Conservation (phyloP, 805 yeast species). For the Candida chauliodis region DNA sequence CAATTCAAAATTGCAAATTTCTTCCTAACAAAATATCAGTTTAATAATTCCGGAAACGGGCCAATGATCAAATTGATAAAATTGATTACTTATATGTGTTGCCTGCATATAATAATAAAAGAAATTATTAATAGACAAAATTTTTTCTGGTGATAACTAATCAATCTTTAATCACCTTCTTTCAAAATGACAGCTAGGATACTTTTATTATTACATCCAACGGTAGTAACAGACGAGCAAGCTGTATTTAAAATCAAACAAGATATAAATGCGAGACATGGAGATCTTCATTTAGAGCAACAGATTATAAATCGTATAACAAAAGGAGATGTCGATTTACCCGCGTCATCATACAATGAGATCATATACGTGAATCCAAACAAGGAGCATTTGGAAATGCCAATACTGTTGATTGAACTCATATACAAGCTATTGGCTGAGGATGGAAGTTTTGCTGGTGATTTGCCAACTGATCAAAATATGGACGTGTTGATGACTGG, state of each 20-base stretch:
- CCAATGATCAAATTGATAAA: constrained; percentile 8
- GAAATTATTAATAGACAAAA: not conserved
- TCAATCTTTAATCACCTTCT: not conserved
- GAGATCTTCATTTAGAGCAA: constrained; percentile 39
- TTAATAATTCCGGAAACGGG: too few species aligned
- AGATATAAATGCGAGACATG: constrained; percentile 20
- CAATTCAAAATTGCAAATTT: not conserved
- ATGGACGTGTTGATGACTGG: constrained; percentile 68
- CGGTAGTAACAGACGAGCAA: constrained; percentile 55
- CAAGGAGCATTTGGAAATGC: constrained; percentile 34
- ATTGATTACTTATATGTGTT: constrained; percentile 3
- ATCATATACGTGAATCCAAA: constrained; percentile 58
- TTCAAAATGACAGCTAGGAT: constrained; percentile 15
- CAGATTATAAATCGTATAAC: constrained; percentile 59
- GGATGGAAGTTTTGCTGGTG: constrained; percentile 51
- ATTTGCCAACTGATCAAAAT: constrained; percentile 46
- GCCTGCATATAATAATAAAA: constrained; percentile 2
- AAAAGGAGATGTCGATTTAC: constrained; percentile 39
- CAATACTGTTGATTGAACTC: constrained; percentile 42
- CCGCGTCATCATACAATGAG: constrained; percentile 34
- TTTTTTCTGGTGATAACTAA: constrained; percentile 1
- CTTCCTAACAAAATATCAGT: too few species aligned
- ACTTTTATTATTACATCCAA: constrained; percentile 61
- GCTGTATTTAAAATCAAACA: constrained; percentile 40
- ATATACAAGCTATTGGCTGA: constrained; percentile 37